These are phyloP conservation scores for Eucalyptus polybractea DNA, from an alignment of 345 rosid species.

Conservation along the genomic window DNA sequence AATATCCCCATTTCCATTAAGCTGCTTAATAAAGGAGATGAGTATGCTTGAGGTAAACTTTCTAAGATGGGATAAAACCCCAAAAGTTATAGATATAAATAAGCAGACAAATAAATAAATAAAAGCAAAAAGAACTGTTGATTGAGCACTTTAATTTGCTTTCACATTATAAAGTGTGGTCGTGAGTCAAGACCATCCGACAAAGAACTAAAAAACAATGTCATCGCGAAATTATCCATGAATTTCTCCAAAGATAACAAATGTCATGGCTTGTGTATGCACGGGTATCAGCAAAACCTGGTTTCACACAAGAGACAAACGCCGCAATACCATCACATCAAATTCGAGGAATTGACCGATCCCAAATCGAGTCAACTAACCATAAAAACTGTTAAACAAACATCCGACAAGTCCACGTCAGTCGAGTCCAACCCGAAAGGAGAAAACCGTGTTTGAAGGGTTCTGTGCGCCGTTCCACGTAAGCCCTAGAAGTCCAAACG, in stretches of 20 bases:
- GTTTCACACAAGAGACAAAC: neutral
- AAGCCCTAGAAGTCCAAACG: neutral
- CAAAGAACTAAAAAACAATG: neutral
- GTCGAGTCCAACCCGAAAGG: neutral
- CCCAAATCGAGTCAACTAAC: neutral
- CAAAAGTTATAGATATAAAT: too few species aligned
- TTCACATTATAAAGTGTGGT: neutral
- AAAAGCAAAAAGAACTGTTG: neutral
- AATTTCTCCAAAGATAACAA: neutral
- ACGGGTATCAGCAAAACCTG: neutral
- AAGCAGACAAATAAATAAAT: neutral
- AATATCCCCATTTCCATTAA: neutral
- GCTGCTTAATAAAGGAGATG: neutral
- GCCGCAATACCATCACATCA: neutral
- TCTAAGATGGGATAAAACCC: too few species aligned
- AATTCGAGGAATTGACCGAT: neutral
- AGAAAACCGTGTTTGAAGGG: neutral
- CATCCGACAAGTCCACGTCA: neutral
- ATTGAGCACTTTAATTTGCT: neutral
- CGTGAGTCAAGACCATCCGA: neutral
- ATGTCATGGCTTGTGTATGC: neutral
- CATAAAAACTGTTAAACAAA: neutral
- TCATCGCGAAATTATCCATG: neutral
- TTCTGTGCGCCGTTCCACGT: neutral
- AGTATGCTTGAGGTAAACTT: too few species aligned